These are phyloP conservation scores for Kalanchoe fedtschenkoi DNA, from an alignment of 164 flowering plant genomes.

Conservation along the genomic window DNA sequence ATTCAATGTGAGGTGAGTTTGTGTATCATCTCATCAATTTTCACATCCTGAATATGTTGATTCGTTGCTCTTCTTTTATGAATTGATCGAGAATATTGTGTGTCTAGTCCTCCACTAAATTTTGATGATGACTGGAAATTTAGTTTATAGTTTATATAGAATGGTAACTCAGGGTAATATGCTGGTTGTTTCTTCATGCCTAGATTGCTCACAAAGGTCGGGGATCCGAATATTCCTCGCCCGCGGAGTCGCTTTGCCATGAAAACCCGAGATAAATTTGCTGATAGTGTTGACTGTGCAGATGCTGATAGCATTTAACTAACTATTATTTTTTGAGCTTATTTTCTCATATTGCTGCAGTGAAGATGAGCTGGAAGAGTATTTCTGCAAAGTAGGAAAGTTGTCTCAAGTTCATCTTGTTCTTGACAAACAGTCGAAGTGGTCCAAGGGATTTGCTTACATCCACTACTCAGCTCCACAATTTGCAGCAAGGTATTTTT, in stretches of 20 bases:
- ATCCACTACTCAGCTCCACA: slow-evolving; percentile 62
- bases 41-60: not conserved
- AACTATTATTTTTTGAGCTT: not conserved
- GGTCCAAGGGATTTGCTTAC: slow-evolving; percentile 79
- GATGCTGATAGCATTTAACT: slow-evolving; percentile 5
- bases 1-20: slow-evolving; percentile 68
- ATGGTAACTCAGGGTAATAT: not conserved
- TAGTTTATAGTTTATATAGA: too few relatives aligned
- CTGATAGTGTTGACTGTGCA: slow-evolving; percentile 17
- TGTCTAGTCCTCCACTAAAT: too few relatives aligned
- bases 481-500: slow-evolving; percentile 69
- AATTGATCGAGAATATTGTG: too few relatives aligned
- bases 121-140: too few relatives aligned
- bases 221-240: slow-evolving; percentile 74
- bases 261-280: slow-evolving; percentile 29
- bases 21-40: not conserved
- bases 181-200: not conserved
- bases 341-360: slow-evolving; percentile 23
- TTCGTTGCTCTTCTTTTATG: not conserved
- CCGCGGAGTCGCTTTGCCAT: slow-evolving; percentile 82
- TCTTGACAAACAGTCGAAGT: slow-evolving; percentile 69
- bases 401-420: slow-evolving; percentile 76
- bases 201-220: slow-evolving; percentile 79
- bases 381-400: slow-evolving; percentile 55
- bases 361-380: slow-evolving; percentile 80